These are phyloP conservation scores for Heterobasidion irregulare DNA, from an alignment of 1,284 basidiomycete genomes.

Conservation along the genomic window DNA sequence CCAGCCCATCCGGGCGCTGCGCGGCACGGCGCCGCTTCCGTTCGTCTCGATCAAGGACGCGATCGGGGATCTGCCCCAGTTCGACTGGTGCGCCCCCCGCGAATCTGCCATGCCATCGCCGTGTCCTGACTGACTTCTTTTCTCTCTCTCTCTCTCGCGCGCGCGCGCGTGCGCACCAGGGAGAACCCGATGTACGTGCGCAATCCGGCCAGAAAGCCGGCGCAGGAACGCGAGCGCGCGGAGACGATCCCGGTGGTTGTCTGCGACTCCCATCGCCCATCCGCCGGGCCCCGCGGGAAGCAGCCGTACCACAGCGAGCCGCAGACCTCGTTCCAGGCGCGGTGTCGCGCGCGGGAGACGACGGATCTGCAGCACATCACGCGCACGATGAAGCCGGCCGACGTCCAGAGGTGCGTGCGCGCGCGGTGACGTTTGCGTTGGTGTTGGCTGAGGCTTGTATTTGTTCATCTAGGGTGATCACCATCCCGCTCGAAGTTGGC, in stretches of 20 bases:
- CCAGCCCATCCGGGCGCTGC: slow-evolving; percentile 34
- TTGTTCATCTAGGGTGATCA: slow-evolving; percentile 19
- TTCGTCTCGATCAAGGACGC: slow-evolving; percentile 58
- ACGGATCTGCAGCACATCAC: slow-evolving; percentile 46
- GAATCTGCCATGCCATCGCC: not conserved
- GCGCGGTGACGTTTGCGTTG: not conserved
- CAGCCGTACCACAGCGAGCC: slow-evolving; percentile 36
- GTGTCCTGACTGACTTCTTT: not conserved
- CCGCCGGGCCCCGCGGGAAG: slow-evolving; percentile 31
- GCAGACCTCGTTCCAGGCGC: slow-evolving; percentile 41
- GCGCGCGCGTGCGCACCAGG: slow-evolving; percentile 21
- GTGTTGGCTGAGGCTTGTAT: not conserved
- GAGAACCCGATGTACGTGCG: slow-evolving; percentile 25
- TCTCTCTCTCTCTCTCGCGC: not conserved
- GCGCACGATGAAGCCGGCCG: slow-evolving; percentile 25
- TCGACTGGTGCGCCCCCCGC: slow-evolving; percentile 48
- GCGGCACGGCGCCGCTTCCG: slow-evolving; percentile 42
- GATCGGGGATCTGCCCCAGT: slow-evolving; percentile 57
- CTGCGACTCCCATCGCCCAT: slow-evolving; percentile 18
- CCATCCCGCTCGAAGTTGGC: not conserved
- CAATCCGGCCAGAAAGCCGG: not conserved
- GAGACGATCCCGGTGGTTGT: not conserved
- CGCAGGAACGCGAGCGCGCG: slow-evolving; percentile 1
- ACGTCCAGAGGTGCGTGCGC: slow-evolving; percentile 27
- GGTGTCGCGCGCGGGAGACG: slow-evolving; percentile 29